Evolutionary conservation across 768 basidiomycete species (phyloP).

Genomic region (Heimioporus sp.): DNA sequence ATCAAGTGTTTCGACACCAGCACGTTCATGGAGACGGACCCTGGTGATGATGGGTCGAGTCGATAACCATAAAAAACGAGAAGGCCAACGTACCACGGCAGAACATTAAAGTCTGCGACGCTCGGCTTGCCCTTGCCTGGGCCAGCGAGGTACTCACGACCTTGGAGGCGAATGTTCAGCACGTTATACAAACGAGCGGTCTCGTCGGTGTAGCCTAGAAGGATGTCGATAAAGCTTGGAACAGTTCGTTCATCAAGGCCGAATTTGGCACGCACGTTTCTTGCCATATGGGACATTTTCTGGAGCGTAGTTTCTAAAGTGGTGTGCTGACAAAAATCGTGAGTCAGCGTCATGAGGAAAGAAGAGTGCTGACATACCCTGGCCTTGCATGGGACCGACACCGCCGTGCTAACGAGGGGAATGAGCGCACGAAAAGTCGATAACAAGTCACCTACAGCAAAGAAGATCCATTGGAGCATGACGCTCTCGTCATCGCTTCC

Average conservation of each 20-base stretch:
- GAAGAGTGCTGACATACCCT: constrained; percentile 30
- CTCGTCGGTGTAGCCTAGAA: constrained; percentile 72
- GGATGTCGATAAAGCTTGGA: constrained; percentile 8
- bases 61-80: background rate
- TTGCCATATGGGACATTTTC: constrained; percentile 70
- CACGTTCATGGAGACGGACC: constrained; percentile 48
- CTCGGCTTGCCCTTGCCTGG: constrained; percentile 62
- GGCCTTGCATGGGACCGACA: constrained; percentile 87
- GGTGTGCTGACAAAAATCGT: constrained; percentile 45
- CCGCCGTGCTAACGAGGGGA: constrained; percentile 60
- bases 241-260: background rate
- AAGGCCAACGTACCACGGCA: constrained; percentile 50
- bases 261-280: constrained; percentile 42
- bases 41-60: constrained; percentile 31
- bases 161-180: constrained; percentile 71
- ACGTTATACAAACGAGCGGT: constrained; percentile 83
- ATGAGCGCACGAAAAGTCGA: background rate
- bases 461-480: constrained; percentile 86
- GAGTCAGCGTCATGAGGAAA: constrained; percentile 6
- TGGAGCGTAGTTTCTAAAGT: constrained; percentile 64
- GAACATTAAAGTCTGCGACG: constrained; percentile 70
- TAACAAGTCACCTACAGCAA: constrained; percentile 46
- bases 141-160: constrained; percentile 80
- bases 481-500: constrained; percentile 63
- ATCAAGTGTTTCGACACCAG: constrained; percentile 56